Percentiles rank a stretch among this genome's conserved stretches.
phyloP scores from a whole-genome alignment of 768 basidiomycete genomes.

The Termitomyces sp. region DNA sequence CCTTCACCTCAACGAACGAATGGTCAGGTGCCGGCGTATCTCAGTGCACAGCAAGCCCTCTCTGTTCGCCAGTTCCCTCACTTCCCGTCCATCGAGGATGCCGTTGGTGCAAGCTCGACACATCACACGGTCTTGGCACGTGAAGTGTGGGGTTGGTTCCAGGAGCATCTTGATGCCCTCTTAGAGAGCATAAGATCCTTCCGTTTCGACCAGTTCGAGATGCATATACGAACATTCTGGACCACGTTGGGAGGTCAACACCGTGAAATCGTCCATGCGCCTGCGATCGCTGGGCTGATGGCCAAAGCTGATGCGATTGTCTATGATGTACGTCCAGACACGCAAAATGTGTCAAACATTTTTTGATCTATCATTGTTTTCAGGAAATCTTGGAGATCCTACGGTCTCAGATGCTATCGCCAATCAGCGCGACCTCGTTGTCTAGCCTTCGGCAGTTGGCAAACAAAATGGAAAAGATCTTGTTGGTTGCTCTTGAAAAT shows the following conservation, averaged over 20 bases:
- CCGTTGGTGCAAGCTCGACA: conserved; percentile 70
- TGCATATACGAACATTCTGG: conserved; percentile 87
- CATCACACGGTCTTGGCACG: conserved; percentile 78
- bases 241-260: conserved; percentile 66
- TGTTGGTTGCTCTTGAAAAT: conserved; percentile 74
- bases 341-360: conserved; percentile 2
- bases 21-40: conserved; percentile 40
- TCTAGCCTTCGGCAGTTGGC: conserved; percentile 77
- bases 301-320: conserved; percentile 87
- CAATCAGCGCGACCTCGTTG: conserved; percentile 65
- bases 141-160: conserved; percentile 91
- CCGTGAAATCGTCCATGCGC: conserved; percentile 86
- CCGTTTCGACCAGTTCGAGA: conserved; percentile 88
- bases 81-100: conserved; percentile 87
- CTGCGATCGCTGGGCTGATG: conserved; percentile 85
- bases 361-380: conserved; percentile 11
- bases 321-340: conserved; percentile 70
- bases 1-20: conserved; percentile 49
- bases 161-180: conserved; percentile 83
- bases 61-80: conserved; percentile 77
- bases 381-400: conserved; percentile 88
- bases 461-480: conserved; percentile 89
- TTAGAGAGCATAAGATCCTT: conserved; percentile 74
- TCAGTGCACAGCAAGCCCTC: conserved; percentile 46
- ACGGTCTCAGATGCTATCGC: conserved; percentile 79